Evolutionary conservation across 495 filamentous ascomycete genomes (phyloP).

Genomic region (Parachaetomium inaequale): DNA sequence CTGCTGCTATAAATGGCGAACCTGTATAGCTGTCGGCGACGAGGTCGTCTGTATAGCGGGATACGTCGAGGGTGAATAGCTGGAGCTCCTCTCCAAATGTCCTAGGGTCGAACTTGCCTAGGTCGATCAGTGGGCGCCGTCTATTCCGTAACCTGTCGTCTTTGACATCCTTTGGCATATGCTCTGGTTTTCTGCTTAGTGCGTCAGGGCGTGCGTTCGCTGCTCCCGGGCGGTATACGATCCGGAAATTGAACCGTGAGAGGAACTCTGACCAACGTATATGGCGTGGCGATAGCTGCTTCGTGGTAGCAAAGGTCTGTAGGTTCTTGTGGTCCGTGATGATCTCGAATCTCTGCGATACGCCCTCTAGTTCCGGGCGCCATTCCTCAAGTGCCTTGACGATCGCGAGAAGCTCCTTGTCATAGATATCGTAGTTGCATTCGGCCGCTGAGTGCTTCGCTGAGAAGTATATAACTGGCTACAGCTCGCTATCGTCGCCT

Average conservation of each 20-base stretch:
- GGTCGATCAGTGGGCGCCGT: neutral
- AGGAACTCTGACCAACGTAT: slow-evolving; percentile 14
- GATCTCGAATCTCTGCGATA: neutral
- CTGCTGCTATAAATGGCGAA: neutral
- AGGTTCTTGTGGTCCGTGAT: slow-evolving; percentile 14
- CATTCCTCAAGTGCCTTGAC: slow-evolving; percentile 12
- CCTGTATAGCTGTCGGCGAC: neutral
- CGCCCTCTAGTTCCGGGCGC: neutral
- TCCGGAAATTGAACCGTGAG: neutral
- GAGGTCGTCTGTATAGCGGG: neutral
- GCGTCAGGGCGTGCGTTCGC: neutral
- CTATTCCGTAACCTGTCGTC: neutral
- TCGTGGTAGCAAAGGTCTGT: neutral
- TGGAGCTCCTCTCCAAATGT: neutral
- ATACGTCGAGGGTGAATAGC: neutral
- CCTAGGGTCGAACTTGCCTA: neutral
- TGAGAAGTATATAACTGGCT: slow-evolving; percentile 10
- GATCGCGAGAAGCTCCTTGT: slow-evolving; percentile 21
- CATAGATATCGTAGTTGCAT: slow-evolving; percentile 26
- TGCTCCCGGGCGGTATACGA: neutral
- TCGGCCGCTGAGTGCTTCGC: slow-evolving; percentile 11
- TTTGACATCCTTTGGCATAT: neutral
- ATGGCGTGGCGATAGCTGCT: slow-evolving; percentile 1
- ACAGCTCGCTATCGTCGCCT: neutral
- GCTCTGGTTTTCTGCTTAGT: neutral